Base-by-base conservation (phyloP, 139 green algal genomes). In the Chlorella sp. region DNA sequence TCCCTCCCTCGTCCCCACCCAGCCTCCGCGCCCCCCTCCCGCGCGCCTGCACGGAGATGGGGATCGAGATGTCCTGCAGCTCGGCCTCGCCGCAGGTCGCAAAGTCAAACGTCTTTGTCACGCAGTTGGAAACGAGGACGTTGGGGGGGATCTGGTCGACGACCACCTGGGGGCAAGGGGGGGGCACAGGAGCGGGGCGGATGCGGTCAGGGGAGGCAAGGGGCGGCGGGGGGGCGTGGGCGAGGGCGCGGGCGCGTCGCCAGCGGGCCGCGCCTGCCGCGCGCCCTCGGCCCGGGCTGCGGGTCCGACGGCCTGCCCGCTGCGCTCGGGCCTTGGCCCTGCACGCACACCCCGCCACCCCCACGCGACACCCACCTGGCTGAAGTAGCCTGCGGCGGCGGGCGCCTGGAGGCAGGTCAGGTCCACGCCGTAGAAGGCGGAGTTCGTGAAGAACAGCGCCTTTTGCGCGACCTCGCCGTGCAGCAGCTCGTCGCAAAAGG, bases 101-200 rank as follows among this genome's bases (percentile, higher is more conserved):
- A 61, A 98, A 98, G 81, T 98, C 91, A 63, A 96, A 85, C 12
- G 82, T 68, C n/a, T 88, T 79, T 17, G 84, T 83, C 27, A 77
- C 53, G 46, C 72, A 84, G 33, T 77, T 77, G 9, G 85, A 92
- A 6, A 93, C 80, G 33, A 98, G 83, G 36, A 93, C 59, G 15
- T 69, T 60, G 14, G 94, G 90, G 23, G 94, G 88, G 61, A 98
- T 95, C 5, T 95, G 90, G 82, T 98, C 95, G 35, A 98, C 90
- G 43, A 98, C 95, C 46, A 96, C 91, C 91, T 97, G 90, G 42
- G 62, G 40, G 23, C 11, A 50, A 36, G 40, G 0, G 25, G 62
- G 66, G 45, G 29, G 19, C 17, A 33, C 8, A 51, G 3, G 53
- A 31, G 14, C 19, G 53, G 53, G 53, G 53, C 53, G 53, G 14